Conservation (phyloP, 1,284 basidiomycete species). For the Takashimella tepidaria region DNA sequence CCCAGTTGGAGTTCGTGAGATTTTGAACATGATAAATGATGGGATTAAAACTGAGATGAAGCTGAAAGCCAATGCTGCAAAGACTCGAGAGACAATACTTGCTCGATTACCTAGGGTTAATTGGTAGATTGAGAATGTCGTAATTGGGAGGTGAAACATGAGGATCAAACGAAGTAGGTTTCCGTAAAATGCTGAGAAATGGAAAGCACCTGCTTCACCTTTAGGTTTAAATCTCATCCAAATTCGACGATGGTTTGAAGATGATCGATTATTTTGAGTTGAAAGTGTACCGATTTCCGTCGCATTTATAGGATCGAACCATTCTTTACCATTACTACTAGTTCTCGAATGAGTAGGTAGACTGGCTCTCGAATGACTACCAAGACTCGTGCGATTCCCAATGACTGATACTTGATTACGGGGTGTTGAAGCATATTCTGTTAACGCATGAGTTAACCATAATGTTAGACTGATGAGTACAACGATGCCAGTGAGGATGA, state of each 20-base stretch:
- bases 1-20: conserved; percentile 72
- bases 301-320: conserved; percentile 7
- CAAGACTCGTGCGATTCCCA: not conserved
- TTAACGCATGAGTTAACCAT: conserved; percentile 61
- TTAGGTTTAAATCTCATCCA: conserved; percentile 45
- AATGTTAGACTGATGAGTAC: conserved; percentile 63
- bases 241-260: conserved; percentile 26
- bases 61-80: conserved; percentile 54
- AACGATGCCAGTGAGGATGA: conserved; percentile 68
- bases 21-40: conserved; percentile 64
- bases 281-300: conserved; percentile 5
- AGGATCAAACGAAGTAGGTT: conserved; percentile 85
- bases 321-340: conserved; percentile 15
- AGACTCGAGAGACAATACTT: conserved; percentile 44
- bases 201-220: conserved; percentile 48
- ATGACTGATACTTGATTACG: not conserved
- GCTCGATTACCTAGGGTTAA: conserved; percentile 61
- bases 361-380: conserved; percentile 7
- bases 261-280: conserved; percentile 8
- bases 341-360: conserved; percentile 14
- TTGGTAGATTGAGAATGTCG: conserved; percentile 83
- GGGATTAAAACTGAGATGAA: conserved; percentile 76
- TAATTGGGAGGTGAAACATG: conserved; percentile 89
- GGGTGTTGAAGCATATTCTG: conserved; percentile 18
- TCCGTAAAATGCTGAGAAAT: conserved; percentile 53